phyloP scores from a whole-genome alignment of 495 filamentous ascomycete genomes.

The Hapsidospora chrysogenum region DNA sequence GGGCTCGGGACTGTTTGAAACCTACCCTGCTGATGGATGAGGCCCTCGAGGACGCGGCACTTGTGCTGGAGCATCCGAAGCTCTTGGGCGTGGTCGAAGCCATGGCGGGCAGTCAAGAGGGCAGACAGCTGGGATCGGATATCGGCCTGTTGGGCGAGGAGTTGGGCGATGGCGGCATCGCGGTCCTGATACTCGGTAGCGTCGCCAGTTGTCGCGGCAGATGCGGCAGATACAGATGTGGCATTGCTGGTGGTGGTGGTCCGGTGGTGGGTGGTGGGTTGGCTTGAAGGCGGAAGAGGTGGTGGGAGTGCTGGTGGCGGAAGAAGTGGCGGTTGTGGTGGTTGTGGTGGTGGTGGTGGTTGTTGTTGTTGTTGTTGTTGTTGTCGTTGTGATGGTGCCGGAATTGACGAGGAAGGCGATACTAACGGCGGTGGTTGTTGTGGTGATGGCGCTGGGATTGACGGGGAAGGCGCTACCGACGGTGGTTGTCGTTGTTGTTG shows the following conservation, averaged over 20 bases:
- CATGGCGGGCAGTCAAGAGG: slow-evolving; percentile 25
- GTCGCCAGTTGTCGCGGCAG: not conserved
- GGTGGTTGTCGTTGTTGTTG: too few relatives aligned
- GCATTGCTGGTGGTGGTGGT: not conserved
- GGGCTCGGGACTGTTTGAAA: too few relatives aligned
- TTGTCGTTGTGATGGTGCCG: too few relatives aligned
- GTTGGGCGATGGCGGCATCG: slow-evolving; percentile 26
- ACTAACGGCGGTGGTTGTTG: too few relatives aligned
- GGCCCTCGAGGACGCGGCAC: slow-evolving; percentile 22
- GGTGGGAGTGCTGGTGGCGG: not conserved
- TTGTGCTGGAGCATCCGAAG: slow-evolving; percentile 31
- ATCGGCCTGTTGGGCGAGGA: slow-evolving; percentile 31
- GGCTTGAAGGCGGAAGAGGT: not conserved
- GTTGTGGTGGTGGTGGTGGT: too few relatives aligned
- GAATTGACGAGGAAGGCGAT: too few relatives aligned
- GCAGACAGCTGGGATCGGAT: slow-evolving; percentile 29
- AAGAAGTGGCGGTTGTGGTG: too few relatives aligned
- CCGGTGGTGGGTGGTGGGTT: not conserved
- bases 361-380: too few relatives aligned
- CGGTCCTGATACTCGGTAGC: slow-evolving; percentile 13
- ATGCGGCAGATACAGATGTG: not conserved
- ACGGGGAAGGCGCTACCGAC: too few relatives aligned
- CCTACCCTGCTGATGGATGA: slow-evolving; percentile 25
- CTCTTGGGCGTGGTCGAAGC: slow-evolving; percentile 24
- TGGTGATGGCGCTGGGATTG: too few relatives aligned